Evolutionary conservation across 2,329 filamentous ascomycete genomes (phyloP).

Genomic region (Zelopaecilomyces penicillatus): DNA sequence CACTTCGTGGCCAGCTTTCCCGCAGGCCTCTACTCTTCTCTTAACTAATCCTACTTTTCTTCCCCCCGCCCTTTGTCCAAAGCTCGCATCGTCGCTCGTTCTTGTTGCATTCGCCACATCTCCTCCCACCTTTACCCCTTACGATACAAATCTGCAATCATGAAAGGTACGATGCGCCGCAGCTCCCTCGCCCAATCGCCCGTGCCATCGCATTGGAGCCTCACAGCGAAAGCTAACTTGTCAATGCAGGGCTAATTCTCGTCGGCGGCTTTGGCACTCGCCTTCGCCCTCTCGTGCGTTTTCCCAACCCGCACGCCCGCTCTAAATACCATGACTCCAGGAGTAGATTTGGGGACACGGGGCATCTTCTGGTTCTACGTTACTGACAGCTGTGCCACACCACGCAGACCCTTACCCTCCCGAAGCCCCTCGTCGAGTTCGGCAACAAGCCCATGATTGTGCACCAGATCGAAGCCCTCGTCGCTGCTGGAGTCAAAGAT

Average conservation of each 20-base stretch:
- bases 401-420: constrained; percentile 80
- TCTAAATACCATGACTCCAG: too few relatives aligned
- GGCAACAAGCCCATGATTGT: constrained; percentile 99
- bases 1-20: background rate
- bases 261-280: constrained; percentile 98
- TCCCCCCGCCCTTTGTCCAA: constrained; percentile 1
- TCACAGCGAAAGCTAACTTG: constrained; percentile 12
- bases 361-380: background rate
- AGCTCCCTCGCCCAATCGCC: background rate
- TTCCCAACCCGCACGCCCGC: constrained; percentile 1
- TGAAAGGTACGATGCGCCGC: constrained; percentile 25
- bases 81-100: constrained; percentile 10
- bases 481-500: constrained; percentile 88
- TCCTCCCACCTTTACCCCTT: background rate
- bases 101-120: constrained; percentile 9
- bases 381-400: constrained; percentile 17
- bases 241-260: constrained; percentile 79
- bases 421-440: constrained; percentile 96
- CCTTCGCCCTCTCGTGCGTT: constrained; percentile 81
- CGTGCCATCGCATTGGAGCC: background rate
- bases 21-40: background rate
- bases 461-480: constrained; percentile 93
- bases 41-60: constrained; percentile 2
- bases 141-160: constrained; percentile 17
- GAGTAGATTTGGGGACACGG: too few relatives aligned